These are phyloP conservation scores for Selaginella tamariscina DNA, from an alignment of 75 land plant genomes.

Conservation along the genomic window DNA sequence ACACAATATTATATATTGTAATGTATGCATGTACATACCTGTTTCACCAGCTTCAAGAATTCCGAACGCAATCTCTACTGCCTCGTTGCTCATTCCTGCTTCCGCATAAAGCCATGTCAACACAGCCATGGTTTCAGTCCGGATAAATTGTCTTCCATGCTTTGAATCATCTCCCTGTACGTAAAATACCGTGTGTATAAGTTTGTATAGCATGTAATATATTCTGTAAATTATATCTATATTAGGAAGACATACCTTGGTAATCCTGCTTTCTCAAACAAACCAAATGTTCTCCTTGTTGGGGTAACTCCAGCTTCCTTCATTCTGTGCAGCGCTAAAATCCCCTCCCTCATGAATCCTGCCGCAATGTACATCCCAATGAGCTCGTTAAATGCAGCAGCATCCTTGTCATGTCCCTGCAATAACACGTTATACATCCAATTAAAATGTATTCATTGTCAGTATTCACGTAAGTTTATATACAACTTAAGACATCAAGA, in stretches of 20 bases:
- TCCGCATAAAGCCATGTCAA: constrained; percentile 30
- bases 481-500: too few relatives aligned
- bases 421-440: too few relatives aligned
- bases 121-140: neutral
- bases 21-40: too few relatives aligned
- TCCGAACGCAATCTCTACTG: constrained; percentile 23
- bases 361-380: constrained; percentile 38
- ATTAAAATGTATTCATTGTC: too few relatives aligned
- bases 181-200: too few relatives aligned
- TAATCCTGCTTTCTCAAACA: constrained; percentile 45
- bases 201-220: too few relatives aligned
- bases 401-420: too few relatives aligned
- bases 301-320: constrained; percentile 30
- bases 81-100: constrained; percentile 46
- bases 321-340: constrained; percentile 44
- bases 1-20: too few relatives aligned
- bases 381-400: constrained; percentile 44
- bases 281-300: constrained; percentile 35
- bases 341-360: constrained; percentile 37
- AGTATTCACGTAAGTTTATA: too few relatives aligned
- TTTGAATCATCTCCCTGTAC: neutral
- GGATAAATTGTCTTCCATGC: neutral
- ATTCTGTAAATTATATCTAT: too few relatives aligned
- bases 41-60: too few relatives aligned
- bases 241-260: constrained; percentile 37